A percentile compares a stretch with the other conserved stretches of the same genome.
phyloP scores from a whole-genome alignment of 2,329 filamentous ascomycete genomes.

The Parastagonospora avenae region DNA sequence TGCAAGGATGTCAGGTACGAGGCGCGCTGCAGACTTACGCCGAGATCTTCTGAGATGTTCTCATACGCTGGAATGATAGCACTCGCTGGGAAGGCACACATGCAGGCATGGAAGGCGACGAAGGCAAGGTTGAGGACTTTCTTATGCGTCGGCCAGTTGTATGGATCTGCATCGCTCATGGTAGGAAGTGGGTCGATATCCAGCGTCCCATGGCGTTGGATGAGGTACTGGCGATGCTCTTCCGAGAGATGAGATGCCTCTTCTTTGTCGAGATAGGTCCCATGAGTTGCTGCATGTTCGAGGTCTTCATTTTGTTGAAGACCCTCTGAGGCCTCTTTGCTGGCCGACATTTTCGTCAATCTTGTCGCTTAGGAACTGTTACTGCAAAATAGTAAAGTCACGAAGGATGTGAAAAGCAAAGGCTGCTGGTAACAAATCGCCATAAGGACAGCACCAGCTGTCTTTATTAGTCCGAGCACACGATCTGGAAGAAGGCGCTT shows the following conservation, averaged over 20 bases:
- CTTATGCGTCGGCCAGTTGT: conserved; percentile 62
- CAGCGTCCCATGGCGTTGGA: conserved; percentile 59
- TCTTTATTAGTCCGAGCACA: conserved; percentile 15
- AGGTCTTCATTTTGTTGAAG: conserved; percentile 24
- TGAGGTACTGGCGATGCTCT: conserved; percentile 57
- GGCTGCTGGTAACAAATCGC: background rate
- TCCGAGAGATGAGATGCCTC: conserved; percentile 45
- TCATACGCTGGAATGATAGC: conserved; percentile 61
- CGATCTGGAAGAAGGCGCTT: conserved; percentile 7
- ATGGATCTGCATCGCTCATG: conserved; percentile 58
- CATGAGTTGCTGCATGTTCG: conserved; percentile 33
- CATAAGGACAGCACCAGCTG: background rate
- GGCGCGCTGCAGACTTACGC: conserved; percentile 54
- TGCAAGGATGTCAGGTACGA: conserved; percentile 63
- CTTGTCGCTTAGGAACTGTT: background rate
- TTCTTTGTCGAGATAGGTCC: conserved; percentile 31
- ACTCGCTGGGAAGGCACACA: conserved; percentile 61
- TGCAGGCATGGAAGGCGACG: conserved; percentile 63
- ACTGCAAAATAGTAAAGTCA: background rate
- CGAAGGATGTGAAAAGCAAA: background rate
- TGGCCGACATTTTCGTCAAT: conserved; percentile 7
- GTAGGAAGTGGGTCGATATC: conserved; percentile 60
- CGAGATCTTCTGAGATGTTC: conserved; percentile 58
- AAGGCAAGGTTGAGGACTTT: conserved; percentile 59
- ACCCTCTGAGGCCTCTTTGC: conserved; percentile 6